Evolutionary conservation across 2,329 filamentous ascomycete genomes (phyloP).

Genomic region (Cryphonectria japonica): DNA sequence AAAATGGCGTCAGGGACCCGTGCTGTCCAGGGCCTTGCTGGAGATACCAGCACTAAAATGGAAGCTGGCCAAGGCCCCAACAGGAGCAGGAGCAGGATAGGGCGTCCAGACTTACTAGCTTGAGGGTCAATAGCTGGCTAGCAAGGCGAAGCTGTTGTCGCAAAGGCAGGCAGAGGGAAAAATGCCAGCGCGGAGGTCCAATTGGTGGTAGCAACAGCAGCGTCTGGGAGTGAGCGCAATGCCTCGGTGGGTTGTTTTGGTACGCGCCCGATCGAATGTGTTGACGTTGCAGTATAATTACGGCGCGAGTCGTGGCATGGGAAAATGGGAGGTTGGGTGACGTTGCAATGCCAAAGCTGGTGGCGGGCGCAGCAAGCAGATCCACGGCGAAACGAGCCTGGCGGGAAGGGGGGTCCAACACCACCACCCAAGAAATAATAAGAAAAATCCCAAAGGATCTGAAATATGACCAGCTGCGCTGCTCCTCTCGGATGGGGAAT

Average conservation of each 20-base stretch:
- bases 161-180: slow-evolving; percentile 10
- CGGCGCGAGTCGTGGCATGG: slow-evolving; percentile 26
- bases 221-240: background rate
- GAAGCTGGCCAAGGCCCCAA: slow-evolving; percentile 5
- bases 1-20: slow-evolving; percentile 8
- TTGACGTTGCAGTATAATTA: slow-evolving; percentile 21
- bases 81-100: background rate
- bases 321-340: slow-evolving; percentile 29
- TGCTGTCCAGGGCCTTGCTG: background rate
- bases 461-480: background rate
- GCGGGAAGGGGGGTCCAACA: background rate
- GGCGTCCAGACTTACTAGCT: slow-evolving; percentile 19
- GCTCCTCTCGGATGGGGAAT: background rate
- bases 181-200: slow-evolving; percentile 17
- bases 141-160: slow-evolving; percentile 22
- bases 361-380: slow-evolving; percentile 21
- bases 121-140: slow-evolving; percentile 24
- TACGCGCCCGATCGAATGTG: slow-evolving; percentile 10
- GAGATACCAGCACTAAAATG: slow-evolving; percentile 5
- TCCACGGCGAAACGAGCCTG: slow-evolving; percentile 4
- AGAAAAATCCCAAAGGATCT: background rate
- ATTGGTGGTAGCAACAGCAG: slow-evolving; percentile 17
- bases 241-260: slow-evolving; percentile 15
- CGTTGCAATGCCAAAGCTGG: slow-evolving; percentile 25
- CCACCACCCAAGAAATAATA: background rate